These are phyloP conservation scores for Oryza australiensis DNA, from an alignment of 176 grass and related monocot species.

Conservation along the genomic window DNA sequence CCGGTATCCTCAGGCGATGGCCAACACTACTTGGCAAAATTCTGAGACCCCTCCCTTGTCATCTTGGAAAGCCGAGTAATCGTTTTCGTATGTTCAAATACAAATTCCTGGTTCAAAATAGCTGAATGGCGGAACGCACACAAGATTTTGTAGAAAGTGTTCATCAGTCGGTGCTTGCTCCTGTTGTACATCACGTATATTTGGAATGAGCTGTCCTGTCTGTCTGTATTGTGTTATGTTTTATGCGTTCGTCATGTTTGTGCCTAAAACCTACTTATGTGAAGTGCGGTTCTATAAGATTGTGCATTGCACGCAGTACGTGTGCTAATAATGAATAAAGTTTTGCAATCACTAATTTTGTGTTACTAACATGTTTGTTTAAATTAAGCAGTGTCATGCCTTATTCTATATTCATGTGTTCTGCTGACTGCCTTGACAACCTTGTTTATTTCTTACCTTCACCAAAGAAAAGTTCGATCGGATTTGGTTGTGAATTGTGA, in stretches of 20 bases:
- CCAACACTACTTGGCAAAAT: conserved; percentile 40
- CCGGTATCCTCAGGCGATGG: not conserved
- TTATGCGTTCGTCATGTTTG: not conserved
- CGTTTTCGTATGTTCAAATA: not conserved
- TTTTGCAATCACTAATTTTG: not conserved
- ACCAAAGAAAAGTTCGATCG: too few relatives aligned
- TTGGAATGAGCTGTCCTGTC: not conserved
- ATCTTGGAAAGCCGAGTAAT: conserved; percentile 36
- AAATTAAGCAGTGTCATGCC: not conserved
- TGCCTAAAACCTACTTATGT: not conserved
- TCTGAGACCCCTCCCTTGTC: conserved; percentile 45
- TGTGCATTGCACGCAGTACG: not conserved
- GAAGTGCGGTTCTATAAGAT: not conserved
- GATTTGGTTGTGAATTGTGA: too few relatives aligned
- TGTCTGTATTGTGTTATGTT: not conserved
- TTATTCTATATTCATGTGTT: not conserved
- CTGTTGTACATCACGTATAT: not conserved
- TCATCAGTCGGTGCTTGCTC: not conserved
- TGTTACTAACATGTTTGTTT: not conserved
- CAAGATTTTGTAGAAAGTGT: not conserved
- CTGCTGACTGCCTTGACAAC: too few relatives aligned
- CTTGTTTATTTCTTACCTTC: too few relatives aligned
- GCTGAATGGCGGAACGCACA: not conserved
- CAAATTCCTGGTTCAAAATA: not conserved
- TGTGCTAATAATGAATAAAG: not conserved